phyloP scores from a whole-genome alignment of 2,329 filamentous ascomycete genomes.

The Paecilomyces sp. region DNA sequence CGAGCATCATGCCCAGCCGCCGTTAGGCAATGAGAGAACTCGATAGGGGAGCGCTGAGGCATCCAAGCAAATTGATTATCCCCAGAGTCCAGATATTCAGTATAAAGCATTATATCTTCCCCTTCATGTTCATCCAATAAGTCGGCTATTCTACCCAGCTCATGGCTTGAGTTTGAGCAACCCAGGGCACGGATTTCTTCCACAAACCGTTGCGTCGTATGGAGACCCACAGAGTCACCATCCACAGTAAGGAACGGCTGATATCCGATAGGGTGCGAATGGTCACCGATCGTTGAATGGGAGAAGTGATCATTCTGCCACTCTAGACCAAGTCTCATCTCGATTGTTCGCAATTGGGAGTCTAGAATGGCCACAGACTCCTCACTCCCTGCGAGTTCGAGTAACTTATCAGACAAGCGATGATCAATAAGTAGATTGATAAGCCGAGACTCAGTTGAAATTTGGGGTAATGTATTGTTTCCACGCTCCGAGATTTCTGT shows the following conservation, averaged over 20 bases:
- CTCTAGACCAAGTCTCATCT: slow-evolving; percentile 21
- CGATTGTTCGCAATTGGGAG: slow-evolving; percentile 18
- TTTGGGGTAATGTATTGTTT: slow-evolving; percentile 14
- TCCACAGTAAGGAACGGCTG: slow-evolving; percentile 17
- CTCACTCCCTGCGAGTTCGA: slow-evolving; percentile 13
- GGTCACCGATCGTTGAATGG: slow-evolving; percentile 12
- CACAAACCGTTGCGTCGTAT: slow-evolving; percentile 16
- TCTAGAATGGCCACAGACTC: slow-evolving; percentile 19
- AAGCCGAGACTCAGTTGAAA: slow-evolving; percentile 15
- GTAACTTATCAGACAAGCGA: slow-evolving; percentile 12
- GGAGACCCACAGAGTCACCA: slow-evolving; percentile 16
- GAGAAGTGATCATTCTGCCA: slow-evolving; percentile 16
- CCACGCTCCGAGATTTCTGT: slow-evolving; percentile 15
- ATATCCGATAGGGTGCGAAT: slow-evolving; percentile 10
- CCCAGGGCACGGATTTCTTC: slow-evolving; percentile 19
- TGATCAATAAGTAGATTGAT: slow-evolving; percentile 14
- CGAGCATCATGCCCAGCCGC: slow-evolving; percentile 6
- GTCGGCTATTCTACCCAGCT: slow-evolving; percentile 20
- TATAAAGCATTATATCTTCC: slow-evolving; percentile 13
- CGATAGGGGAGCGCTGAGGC: slow-evolving; percentile 25
- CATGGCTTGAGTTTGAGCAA: slow-evolving; percentile 20
- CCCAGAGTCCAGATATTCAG: slow-evolving; percentile 2
- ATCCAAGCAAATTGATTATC: slow-evolving; percentile 23
- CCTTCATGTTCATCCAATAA: slow-evolving; percentile 30
- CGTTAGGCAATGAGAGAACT: slow-evolving; percentile 14